These are phyloP conservation scores for Pseudodiploospora longispora DNA, from an alignment of 2,329 filamentous ascomycete genomes.

Conservation along the genomic window DNA sequence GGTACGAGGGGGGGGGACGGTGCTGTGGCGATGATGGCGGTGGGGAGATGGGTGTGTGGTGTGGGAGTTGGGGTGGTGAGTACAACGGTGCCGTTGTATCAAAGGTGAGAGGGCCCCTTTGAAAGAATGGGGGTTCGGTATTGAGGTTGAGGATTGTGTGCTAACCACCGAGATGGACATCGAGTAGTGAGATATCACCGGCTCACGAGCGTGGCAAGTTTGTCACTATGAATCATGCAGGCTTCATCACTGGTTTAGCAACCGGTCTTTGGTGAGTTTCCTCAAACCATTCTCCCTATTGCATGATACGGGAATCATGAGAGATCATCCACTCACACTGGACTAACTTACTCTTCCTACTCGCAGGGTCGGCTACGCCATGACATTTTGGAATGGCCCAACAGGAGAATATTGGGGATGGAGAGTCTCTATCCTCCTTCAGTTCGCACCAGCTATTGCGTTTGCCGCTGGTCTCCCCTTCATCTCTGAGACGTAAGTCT, in stretches of 20 bases:
- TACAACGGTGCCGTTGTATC: slow-evolving; percentile 49
- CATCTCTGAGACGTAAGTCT: slow-evolving; percentile 43
- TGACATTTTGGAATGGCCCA: slow-evolving; percentile 43
- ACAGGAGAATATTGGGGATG: slow-evolving; percentile 40
- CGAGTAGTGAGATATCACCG: slow-evolving; percentile 44
- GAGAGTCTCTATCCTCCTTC: slow-evolving; percentile 43
- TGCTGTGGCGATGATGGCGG: slow-evolving; percentile 39
- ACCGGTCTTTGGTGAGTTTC: slow-evolving; percentile 42
- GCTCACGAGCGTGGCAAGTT: slow-evolving; percentile 45
- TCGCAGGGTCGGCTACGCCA: slow-evolving; percentile 45
- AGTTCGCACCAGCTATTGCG: slow-evolving; percentile 41
- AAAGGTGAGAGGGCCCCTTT: slow-evolving; percentile 31
- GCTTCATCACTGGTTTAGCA: slow-evolving; percentile 47
- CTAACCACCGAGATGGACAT: not conserved
- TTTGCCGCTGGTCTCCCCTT: slow-evolving; percentile 44
- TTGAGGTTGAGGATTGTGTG: not conserved
- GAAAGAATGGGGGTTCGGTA: not conserved
- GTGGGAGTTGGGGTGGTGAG: slow-evolving; percentile 47
- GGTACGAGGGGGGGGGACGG: slow-evolving; percentile 27
- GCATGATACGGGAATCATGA: not conserved
- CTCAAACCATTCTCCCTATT: not conserved
- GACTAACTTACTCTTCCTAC: no score
- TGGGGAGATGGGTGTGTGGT: slow-evolving; percentile 44
- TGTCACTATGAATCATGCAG: slow-evolving; percentile 52
- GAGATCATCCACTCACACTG: slow-evolving; percentile 1